These are phyloP conservation scores for Lactarius akahatsu DNA, from an alignment of 768 basidiomycete species.

Conservation along the genomic window DNA sequence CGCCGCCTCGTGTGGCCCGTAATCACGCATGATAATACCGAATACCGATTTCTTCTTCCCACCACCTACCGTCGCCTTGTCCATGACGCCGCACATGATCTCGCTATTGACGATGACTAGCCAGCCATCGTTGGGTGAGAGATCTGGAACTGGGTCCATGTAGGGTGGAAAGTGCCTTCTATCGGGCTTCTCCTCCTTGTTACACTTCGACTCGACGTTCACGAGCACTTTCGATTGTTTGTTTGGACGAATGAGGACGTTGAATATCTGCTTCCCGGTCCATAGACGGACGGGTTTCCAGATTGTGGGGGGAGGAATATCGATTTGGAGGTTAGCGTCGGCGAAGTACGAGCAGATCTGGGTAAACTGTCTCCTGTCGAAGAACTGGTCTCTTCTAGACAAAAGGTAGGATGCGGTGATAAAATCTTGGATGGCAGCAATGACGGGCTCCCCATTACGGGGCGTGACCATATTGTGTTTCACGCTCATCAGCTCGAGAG, in stretches of 20 bases:
- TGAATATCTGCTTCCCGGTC: slow-evolving; percentile 99
- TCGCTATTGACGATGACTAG: slow-evolving; percentile 96
- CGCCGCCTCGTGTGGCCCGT: slow-evolving; percentile 92
- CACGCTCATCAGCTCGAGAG: slow-evolving; percentile 94
- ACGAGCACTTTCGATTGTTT: slow-evolving; percentile 77
- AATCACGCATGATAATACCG: slow-evolving; percentile 95
- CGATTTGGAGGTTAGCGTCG: slow-evolving; percentile 89
- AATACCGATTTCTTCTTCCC: slow-evolving; percentile 99
- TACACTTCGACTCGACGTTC: slow-evolving; percentile 95
- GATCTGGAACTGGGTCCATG: slow-evolving; percentile 68
- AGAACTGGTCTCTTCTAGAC: slow-evolving; percentile 89
- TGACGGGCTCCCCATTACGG: slow-evolving; percentile 97
- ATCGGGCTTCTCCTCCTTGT: slow-evolving; percentile 80
- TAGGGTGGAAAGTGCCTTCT: slow-evolving; percentile 56
- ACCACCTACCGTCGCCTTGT: slow-evolving; percentile 95
- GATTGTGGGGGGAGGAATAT: slow-evolving; percentile 92
- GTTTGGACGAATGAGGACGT: slow-evolving; percentile 94
- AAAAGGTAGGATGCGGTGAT: slow-evolving; percentile 98
- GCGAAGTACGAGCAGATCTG: slow-evolving; percentile 95
- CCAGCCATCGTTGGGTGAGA: slow-evolving; percentile 97
- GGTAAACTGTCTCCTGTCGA: slow-evolving; percentile 91
- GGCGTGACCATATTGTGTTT: slow-evolving; percentile 98
- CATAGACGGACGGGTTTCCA: slow-evolving; percentile 91
- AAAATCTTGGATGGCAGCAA: slow-evolving; percentile 99
- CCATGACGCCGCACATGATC: slow-evolving; percentile 99